Conservation (phyloP, 176 grass and related monocot species). For the Oryza coarctata region DNA sequence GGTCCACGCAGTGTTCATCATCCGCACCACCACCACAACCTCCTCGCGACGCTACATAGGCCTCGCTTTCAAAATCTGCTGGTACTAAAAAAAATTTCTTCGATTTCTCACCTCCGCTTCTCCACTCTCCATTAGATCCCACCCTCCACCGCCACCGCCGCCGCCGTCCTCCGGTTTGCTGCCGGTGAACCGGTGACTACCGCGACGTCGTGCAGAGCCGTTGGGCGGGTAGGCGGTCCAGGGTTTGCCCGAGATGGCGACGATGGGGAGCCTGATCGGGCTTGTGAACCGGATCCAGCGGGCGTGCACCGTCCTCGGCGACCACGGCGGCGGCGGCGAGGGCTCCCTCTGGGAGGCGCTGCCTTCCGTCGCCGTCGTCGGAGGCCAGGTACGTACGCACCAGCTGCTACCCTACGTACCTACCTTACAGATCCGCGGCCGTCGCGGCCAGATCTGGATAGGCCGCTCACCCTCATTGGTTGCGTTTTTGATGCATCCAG, state of each 20-base stretch:
- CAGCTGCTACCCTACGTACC: not conserved
- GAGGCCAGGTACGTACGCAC: conserved; percentile 69
- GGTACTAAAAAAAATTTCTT: not conserved
- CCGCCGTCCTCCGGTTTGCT: conserved; percentile 13
- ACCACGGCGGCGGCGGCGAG: conserved; percentile 79
- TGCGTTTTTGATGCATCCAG: conserved; percentile 42
- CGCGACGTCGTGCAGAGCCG: not conserved
- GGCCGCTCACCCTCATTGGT: conserved; percentile 13
- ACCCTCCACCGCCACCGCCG: not conserved
- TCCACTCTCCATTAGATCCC: conserved; percentile 36
- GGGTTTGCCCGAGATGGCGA: conserved; percentile 64
- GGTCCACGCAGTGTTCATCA: not conserved
- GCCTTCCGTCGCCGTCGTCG: conserved; percentile 97
- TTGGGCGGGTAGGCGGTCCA: not conserved
- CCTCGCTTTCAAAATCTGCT: conserved; percentile 37
- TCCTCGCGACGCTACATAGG: conserved; percentile 4
- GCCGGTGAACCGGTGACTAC: not conserved
- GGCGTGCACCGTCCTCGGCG: conserved; percentile 94
- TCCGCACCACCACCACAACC: not conserved
- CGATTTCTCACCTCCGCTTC: not conserved
- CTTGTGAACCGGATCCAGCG: conserved; percentile 98
- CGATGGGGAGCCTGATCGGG: conserved; percentile 96
- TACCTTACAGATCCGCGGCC: not conserved
- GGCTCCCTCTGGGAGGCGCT: conserved; percentile 95
- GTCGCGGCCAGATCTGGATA: conserved; percentile 36